Percentiles rank a stretch among this genome's conserved stretches.
phyloP scores from a whole-genome alignment of 768 basidiomycete genomes.

The Leucosporidium scottii region DNA sequence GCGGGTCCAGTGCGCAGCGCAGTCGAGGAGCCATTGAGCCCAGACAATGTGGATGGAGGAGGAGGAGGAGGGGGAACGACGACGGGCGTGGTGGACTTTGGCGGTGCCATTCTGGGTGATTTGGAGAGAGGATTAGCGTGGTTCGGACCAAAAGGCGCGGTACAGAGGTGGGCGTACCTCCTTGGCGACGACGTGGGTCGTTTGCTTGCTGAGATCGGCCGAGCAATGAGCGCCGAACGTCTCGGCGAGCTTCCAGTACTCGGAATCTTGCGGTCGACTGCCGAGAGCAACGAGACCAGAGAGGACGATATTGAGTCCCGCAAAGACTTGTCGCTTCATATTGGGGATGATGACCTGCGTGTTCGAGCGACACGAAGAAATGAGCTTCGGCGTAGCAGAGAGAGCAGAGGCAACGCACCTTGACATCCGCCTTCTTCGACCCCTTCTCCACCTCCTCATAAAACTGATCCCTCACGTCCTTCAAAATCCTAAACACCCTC shows the following conservation, averaged over 20 bases:
- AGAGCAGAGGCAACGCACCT: constrained; percentile 47
- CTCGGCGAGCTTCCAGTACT: constrained; percentile 75
- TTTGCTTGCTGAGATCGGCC: constrained; percentile 56
- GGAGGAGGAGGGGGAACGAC: too few species aligned
- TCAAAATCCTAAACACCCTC: constrained; percentile 50
- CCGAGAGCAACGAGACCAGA: constrained; percentile 93
- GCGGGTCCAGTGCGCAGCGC: constrained; percentile 75
- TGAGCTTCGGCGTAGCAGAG: constrained; percentile 36
- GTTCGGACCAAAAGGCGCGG: too few species aligned
- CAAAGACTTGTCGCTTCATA: constrained; percentile 67
- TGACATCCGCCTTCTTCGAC: constrained; percentile 53
- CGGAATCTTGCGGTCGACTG: constrained; percentile 46
- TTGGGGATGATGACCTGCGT: constrained; percentile 72
- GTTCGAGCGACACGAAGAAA: constrained; percentile 1
- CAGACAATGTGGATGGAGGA: constrained; percentile 77
- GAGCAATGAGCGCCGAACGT: constrained; percentile 82
- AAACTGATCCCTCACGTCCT: constrained; percentile 48
- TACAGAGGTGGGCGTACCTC: constrained; percentile 52
- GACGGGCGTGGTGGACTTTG: constrained; percentile 78
- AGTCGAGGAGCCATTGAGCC: constrained; percentile 82
- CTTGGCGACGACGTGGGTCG: constrained; percentile 88
- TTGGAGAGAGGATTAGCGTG: constrained; percentile 5
- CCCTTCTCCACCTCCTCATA: too few species aligned
- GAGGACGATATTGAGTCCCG: constrained; percentile 75
- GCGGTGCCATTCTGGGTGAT: constrained; percentile 66